These are phyloP conservation scores for Leccinum subgranulosum DNA, from an alignment of 768 basidiomycete species.

Conservation along the genomic window DNA sequence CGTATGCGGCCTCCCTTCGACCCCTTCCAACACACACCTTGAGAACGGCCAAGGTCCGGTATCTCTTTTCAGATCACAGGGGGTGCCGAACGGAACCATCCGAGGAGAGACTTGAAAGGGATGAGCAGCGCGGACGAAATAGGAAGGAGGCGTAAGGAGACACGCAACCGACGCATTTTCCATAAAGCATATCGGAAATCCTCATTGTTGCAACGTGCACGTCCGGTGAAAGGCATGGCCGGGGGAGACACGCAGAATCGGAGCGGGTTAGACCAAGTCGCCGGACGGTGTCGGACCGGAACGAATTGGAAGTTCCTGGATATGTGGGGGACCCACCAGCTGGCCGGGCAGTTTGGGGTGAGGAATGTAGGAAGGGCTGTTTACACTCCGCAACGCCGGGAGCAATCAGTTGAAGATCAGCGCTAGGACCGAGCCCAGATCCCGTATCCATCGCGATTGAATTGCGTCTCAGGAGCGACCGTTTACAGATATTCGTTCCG, in stretches of 20 bases:
- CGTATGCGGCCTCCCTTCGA: neutral
- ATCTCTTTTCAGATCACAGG: neutral
- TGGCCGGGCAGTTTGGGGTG: no score
- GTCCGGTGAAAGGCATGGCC: neutral
- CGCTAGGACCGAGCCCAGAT: neutral
- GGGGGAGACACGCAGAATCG: neutral
- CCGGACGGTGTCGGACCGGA: neutral
- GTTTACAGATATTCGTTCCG: neutral
- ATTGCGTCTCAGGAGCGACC: conserved; percentile 3
- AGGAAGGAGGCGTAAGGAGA: neutral
- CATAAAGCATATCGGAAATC: conserved; percentile 8
- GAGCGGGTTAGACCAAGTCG: neutral
- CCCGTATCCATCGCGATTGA: conserved; percentile 16
- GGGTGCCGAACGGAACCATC: conserved; percentile 5
- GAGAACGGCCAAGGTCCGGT: conserved; percentile 2
- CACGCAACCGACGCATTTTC: neutral
- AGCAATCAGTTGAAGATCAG: neutral
- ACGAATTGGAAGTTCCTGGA: neutral
- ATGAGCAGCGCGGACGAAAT: conserved; percentile 3
- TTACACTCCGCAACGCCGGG: neutral
- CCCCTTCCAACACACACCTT: neutral
- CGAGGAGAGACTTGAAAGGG: neutral
- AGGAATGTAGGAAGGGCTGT: no score
- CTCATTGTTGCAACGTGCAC: conserved; percentile 17
- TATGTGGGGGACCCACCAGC: neutral